A percentile compares a stretch with the other conserved stretches of the same genome.
phyloP scores from a whole-genome alignment of 805 yeast species.

The Pichia deserticola region DNA sequence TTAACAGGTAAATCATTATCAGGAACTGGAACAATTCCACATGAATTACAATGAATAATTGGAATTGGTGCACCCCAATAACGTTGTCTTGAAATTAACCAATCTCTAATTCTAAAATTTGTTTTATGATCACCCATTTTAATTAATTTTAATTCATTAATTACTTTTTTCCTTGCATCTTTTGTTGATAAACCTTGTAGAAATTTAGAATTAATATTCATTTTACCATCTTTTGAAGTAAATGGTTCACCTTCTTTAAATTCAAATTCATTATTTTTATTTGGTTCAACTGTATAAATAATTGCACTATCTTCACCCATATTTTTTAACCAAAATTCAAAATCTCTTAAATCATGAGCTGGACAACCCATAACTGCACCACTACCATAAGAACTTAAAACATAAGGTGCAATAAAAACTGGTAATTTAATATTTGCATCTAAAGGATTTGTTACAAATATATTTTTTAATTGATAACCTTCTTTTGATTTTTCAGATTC shows the following conservation, averaged over 20 bases:
- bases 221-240: slow-evolving; percentile 36
- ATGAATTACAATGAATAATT: slow-evolving; percentile 72
- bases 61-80: slow-evolving; percentile 99
- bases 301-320: slow-evolving; percentile 36
- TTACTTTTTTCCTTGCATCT: slow-evolving; percentile 47
- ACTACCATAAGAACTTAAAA: slow-evolving; percentile 71
- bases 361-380: slow-evolving; percentile 99
- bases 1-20: slow-evolving; percentile 76
- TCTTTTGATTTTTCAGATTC: slow-evolving; percentile 38
- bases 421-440: slow-evolving; percentile 45
- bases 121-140: slow-evolving; percentile 39
- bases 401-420: slow-evolving; percentile 86
- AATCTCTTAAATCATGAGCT: slow-evolving; percentile 83
- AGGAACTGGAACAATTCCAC: slow-evolving; percentile 93
- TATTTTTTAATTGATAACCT: slow-evolving; percentile 46
- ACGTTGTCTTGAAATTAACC: slow-evolving; percentile 92
- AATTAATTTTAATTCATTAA: slow-evolving; percentile 31
- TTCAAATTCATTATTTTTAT: neutral
- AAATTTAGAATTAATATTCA: slow-evolving; percentile 40
- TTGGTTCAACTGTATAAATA: slow-evolving; percentile 40
- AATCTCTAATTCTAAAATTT: slow-evolving; percentile 72
- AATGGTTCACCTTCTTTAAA: slow-evolving; percentile 25
- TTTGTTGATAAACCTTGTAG: slow-evolving; percentile 42
- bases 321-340: slow-evolving; percentile 67
- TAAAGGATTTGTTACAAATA: slow-evolving; percentile 56